Evolutionary conservation across 768 basidiomycete species (phyloP).

Genomic region (Mycena kentingensis): DNA sequence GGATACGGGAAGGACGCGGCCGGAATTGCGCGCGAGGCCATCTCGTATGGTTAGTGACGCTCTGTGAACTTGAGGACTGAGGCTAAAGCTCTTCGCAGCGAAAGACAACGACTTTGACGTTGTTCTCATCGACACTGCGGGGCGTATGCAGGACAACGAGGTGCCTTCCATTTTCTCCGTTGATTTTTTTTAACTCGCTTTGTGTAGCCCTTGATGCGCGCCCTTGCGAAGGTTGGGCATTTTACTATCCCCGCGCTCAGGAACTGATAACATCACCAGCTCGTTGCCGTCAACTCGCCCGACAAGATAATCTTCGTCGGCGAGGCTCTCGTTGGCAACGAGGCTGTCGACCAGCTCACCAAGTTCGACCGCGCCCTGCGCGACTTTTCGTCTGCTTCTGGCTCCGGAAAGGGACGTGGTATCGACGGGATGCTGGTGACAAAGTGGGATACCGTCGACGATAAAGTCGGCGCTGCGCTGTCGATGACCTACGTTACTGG

Average conservation of each 20-base stretch:
- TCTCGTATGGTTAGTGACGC: conserved; percentile 69
- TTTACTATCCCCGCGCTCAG: neutral
- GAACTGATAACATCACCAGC: conserved; percentile 46
- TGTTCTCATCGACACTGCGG: conserved; percentile 96
- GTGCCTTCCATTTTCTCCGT: conserved; percentile 38
- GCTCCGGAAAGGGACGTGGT: conserved; percentile 74
- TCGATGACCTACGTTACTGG: conserved; percentile 99
- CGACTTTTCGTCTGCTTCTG: conserved; percentile 82
- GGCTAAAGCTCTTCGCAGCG: conserved; percentile 47
- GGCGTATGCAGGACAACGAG: conserved; percentile 99
- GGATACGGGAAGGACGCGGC: conserved; percentile 99
- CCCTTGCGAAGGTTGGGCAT: conserved; percentile 74
- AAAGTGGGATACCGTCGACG: conserved; percentile 98
- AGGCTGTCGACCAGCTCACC: conserved; percentile 95
- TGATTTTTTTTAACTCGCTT: conserved; percentile 15
- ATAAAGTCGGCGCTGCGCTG: conserved; percentile 96
- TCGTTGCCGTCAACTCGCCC: conserved; percentile 90
- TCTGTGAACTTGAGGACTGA: conserved; percentile 3
- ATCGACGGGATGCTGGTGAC: conserved; percentile 99
- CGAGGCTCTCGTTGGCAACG: conserved; percentile 97
- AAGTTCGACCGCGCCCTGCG: conserved; percentile 95
- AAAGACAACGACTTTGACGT: conserved; percentile 93
- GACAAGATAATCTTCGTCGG: conserved; percentile 99
- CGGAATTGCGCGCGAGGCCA: conserved; percentile 94
- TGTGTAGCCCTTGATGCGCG: conserved; percentile 90